Base-by-base conservation (phyloP, 257 asterid species). In the Penstemon newberryi region DNA sequence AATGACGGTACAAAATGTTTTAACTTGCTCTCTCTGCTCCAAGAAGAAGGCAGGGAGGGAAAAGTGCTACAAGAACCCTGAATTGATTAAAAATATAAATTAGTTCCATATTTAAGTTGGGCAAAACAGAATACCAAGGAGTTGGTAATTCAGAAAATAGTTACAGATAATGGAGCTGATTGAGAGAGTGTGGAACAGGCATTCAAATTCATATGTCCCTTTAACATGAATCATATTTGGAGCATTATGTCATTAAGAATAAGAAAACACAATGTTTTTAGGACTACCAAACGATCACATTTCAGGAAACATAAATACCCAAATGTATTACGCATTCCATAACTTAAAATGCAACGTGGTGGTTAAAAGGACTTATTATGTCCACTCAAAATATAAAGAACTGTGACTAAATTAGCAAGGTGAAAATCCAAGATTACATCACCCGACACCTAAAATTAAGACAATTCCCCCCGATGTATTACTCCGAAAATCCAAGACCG, bases 51-150 rank as follows among this genome's bases (percentile, higher is more conserved):
- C 60, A 71, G 73, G 7, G 78, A 67, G 66, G 76, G 72, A 49
- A 74, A 77, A 66, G 67, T 61, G 69, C 74, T 73, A 67, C 67
- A 72, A 69, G 77, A 77, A 72, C 84, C 82, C 89, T 84, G 80
- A 57, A 60, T 42, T 71, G 66, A 76, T 40, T 58, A 54, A 60
- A 12, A 53, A 44, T 70, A 65, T 40, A 46, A 44, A 63, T 25
- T 25, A 46, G 33, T 38, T 8, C 3, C 19, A 52, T 43, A 44
- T 11, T 68, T 42, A 65, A 19, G 42, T 60, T 42, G 41, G 54
- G 19, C 11, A 40, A 65, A 51, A 40, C 61, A 4, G 39, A 57
- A 71, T 9, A n/a, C 53, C 33, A 25, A 42, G 51, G 53, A 52
- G 18, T 43, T 47, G 54, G 41, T 40, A 37, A 67, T 73, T 60